phyloP scores from a whole-genome alignment of 2,329 filamentous ascomycete species.

The Zarea fungicola region DNA sequence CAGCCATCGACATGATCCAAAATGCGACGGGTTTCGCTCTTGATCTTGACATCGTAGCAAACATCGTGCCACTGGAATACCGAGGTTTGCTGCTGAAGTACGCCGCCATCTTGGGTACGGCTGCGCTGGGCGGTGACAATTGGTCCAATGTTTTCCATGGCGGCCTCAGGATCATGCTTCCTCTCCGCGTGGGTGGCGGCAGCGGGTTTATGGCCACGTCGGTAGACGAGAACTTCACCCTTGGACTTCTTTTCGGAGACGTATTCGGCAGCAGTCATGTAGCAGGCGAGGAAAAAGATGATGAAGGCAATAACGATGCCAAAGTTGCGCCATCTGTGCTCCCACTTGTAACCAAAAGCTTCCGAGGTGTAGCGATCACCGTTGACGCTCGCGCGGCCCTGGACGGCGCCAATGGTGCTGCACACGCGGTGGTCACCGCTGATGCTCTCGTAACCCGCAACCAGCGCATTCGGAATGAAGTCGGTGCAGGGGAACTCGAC shows the following conservation, averaged over 20 bases:
- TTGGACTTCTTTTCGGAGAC: slow-evolving; percentile 65
- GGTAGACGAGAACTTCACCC: slow-evolving; percentile 72
- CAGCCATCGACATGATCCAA: slow-evolving; percentile 84
- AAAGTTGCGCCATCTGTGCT: slow-evolving; percentile 65
- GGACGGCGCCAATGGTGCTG: slow-evolving; percentile 50
- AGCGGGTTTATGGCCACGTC: slow-evolving; percentile 58
- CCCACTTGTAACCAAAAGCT: slow-evolving; percentile 51
- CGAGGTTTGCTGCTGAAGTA: slow-evolving; percentile 56
- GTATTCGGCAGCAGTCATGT: slow-evolving; percentile 61
- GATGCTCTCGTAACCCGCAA: slow-evolving; percentile 34
- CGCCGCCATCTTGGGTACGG: slow-evolving; percentile 35
- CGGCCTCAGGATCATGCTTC: slow-evolving; percentile 56
- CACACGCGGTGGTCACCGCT: slow-evolving; percentile 45
- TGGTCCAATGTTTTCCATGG: slow-evolving; percentile 44
- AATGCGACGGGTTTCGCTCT: slow-evolving; percentile 67
- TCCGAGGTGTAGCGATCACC: slow-evolving; percentile 54
- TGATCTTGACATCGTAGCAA: slow-evolving; percentile 74
- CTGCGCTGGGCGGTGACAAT: slow-evolving; percentile 40
- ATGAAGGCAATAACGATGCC: slow-evolving; percentile 64
- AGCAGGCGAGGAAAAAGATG: slow-evolving; percentile 54
- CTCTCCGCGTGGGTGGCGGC: slow-evolving; percentile 54
- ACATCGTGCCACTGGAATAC: slow-evolving; percentile 85
- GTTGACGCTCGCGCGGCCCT: slow-evolving; percentile 46
- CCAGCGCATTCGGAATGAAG: slow-evolving; percentile 37
- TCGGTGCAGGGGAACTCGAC: slow-evolving; percentile 51